Evolutionary conservation across 176 grass and related monocot species (phyloP), one percentile per base, ranked within the genome.

Genomic region (Alopecurus myosuroides): DNA sequence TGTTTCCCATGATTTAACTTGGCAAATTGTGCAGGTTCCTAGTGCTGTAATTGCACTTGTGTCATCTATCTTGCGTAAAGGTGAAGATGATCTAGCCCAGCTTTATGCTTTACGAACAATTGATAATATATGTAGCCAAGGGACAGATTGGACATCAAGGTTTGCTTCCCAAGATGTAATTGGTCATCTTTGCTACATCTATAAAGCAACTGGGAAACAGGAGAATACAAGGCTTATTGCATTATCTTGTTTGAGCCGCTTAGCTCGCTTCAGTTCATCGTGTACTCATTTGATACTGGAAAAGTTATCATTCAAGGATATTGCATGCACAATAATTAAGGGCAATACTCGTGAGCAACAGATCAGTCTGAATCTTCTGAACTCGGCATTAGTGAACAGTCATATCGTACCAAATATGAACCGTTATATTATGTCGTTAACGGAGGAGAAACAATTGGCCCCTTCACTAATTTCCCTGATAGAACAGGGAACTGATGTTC

Each of bases 81-180:
- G 97, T 13, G 97, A 99, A 89, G 93, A 99, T 91, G 97, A 99
- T 91, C 83, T 99, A 69, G 77, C 97, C 23, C 97, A 99, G 57
- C 77, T 99, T 55, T 99, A 99, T 89, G 97, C 97, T 69, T 80
- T 98, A 87, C 87, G 97, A 45, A 92, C 97, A 72, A 94, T 99
- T 70, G 97, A 99, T 77, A 99, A 99, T 63, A 96, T 99, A 78
- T 95, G 93, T 53, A 99, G 91, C 76, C 97, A 92, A 94, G 97
- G 97, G 61, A 84, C 77, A 70, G 93, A 96, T 36, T 99, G 93
- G 97, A 90, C 97, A 68, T 92, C 97, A 17, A 91, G 97, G 85
- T 99, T 99, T 88, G 93, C 83, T 75, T 87, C 89, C 53, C 93
- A 99, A 72, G 93, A 99, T 92, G 87, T 92, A 5, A 96, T 99